Conservation (phyloP, 148 eudicot species). For the Rhododendron kiyosumense region DNA sequence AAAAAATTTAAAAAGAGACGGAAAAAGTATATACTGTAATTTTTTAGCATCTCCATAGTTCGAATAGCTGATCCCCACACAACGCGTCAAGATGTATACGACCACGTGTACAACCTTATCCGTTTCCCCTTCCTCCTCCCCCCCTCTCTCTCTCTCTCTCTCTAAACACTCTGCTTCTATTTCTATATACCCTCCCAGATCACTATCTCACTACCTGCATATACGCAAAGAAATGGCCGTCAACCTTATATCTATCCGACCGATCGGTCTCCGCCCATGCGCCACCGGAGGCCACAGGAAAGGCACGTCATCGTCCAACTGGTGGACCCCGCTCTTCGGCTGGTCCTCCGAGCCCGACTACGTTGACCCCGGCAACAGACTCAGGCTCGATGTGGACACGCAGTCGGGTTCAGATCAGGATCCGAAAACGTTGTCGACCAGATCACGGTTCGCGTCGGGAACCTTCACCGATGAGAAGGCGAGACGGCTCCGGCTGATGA, state of each 20-base stretch:
- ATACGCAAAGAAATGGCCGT: conserved; percentile 11
- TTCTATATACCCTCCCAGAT: no score
- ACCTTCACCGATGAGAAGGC: conserved; percentile 44
- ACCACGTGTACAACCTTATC: not conserved
- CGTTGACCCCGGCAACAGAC: no score
- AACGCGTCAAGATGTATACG: not conserved
- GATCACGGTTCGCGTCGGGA: conserved; percentile 22
- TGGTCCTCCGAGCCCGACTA: no score
- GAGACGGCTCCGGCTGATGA: conserved; percentile 39
- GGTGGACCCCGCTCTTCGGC: no score
- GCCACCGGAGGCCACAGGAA: conserved; percentile 1
- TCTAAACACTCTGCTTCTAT: no score
- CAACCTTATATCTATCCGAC: conserved; percentile 4
- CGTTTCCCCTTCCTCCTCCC: not conserved
- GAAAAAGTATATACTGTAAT: no score
- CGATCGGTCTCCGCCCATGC: not conserved
- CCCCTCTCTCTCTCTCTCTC: no score
- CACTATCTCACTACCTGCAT: no score
- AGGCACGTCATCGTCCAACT: not conserved
- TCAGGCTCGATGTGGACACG: not conserved
- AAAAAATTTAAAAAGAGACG: no score
- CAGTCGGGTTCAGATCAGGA: not conserved
- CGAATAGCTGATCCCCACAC: no score
- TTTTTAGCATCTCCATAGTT: no score
- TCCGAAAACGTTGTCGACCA: not conserved